Conservation (phyloP, 768 basidiomycete species). For the Cantharellus anzutake region DNA sequence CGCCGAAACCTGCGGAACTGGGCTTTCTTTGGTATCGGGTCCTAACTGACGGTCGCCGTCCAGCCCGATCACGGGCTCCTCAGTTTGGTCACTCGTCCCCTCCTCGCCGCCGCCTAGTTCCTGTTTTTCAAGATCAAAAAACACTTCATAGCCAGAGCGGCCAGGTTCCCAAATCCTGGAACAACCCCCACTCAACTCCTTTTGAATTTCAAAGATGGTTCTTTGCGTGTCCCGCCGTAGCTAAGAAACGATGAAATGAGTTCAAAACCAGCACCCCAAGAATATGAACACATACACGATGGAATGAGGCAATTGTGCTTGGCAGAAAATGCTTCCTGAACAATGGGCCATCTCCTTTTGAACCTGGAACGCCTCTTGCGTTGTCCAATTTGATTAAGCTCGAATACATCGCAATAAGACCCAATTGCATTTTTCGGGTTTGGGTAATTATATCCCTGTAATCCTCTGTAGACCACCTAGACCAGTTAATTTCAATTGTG, state of each 20-base stretch:
- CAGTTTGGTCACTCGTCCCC: background rate
- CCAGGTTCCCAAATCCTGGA: background rate
- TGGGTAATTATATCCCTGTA: slow-evolving; percentile 7
- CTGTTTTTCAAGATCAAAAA: background rate
- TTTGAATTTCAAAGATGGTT: background rate
- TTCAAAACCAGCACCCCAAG: background rate
- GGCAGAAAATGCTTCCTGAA: background rate
- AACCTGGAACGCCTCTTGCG: background rate
- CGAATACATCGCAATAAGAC: background rate
- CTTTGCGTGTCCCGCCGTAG: background rate
- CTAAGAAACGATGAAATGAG: background rate
- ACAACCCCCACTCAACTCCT: background rate
- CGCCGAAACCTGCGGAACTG: too few relatives aligned
- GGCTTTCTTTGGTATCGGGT: too few relatives aligned
- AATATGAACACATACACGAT: background rate
- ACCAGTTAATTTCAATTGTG: slow-evolving; percentile 16
- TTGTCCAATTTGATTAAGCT: background rate
- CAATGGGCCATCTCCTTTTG: background rate
- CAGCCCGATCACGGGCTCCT: background rate
- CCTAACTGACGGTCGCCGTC: too few relatives aligned
- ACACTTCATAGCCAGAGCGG: background rate
- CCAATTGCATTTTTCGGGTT: slow-evolving; percentile 11
- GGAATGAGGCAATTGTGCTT: background rate
- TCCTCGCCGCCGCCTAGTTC: background rate
- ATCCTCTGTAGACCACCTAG: slow-evolving; percentile 6